Conservation (phyloP, 2,329 filamentous ascomycete species). For the Venturia effusa region DNA sequence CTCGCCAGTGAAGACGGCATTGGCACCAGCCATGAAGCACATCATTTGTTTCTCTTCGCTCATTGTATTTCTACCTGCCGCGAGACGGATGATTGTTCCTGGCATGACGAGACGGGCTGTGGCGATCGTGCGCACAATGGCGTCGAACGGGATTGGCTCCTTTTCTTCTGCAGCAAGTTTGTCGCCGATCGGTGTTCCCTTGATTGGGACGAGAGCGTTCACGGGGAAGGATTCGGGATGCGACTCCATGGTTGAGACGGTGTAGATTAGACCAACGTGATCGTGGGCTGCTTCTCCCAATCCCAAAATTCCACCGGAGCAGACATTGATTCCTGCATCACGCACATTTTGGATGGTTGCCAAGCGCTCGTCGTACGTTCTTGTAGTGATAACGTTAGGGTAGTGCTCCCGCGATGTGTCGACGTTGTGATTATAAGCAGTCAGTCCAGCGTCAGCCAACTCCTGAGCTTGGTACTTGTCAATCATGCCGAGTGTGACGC, state of each 20-base stretch:
- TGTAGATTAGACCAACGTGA: slow-evolving; percentile 73
- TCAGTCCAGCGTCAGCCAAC: slow-evolving; percentile 72
- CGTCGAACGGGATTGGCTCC: slow-evolving; percentile 63
- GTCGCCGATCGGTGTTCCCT: slow-evolving; percentile 75
- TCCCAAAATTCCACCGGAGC: slow-evolving; percentile 79
- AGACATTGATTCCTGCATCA: slow-evolving; percentile 80
- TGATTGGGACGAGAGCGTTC: slow-evolving; percentile 83
- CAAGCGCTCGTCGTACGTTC: slow-evolving; percentile 78
- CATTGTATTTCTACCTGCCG: slow-evolving; percentile 75
- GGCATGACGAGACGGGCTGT: slow-evolving; percentile 78
- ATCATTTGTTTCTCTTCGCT: slow-evolving; percentile 79
- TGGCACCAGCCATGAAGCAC: slow-evolving; percentile 84
- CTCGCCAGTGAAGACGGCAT: slow-evolving; percentile 90
- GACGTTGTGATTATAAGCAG: slow-evolving; percentile 90
- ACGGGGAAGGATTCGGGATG: slow-evolving; percentile 90
- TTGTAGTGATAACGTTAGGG: slow-evolving; percentile 72
- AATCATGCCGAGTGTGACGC: slow-evolving; percentile 92
- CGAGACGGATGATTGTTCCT: slow-evolving; percentile 73
- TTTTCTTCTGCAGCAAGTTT: slow-evolving; percentile 24
- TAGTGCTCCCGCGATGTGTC: slow-evolving; percentile 88
- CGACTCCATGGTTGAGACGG: slow-evolving; percentile 65
- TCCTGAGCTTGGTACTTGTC: slow-evolving; percentile 69
- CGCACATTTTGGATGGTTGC: slow-evolving; percentile 70
- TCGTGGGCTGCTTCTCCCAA: slow-evolving; percentile 70
- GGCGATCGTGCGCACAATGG: slow-evolving; percentile 71